A percentile compares a stretch with the other conserved stretches of the same genome.
phyloP scores from a whole-genome alignment of 192 early-diverging fungal species.

The Globomyces pollinis-pini region DNA sequence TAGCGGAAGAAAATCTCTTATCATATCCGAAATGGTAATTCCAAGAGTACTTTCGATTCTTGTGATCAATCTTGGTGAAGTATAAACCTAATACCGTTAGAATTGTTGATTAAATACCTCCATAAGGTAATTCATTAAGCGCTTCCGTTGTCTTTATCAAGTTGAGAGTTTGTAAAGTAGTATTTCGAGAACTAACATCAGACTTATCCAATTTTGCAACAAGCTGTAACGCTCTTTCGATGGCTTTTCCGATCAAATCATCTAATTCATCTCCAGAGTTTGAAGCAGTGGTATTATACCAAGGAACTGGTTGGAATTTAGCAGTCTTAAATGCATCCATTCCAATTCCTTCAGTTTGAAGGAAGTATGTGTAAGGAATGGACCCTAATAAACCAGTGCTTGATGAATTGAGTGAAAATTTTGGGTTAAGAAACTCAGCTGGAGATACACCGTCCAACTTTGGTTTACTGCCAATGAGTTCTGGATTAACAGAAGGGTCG shows the following conservation, averaged over 20 bases:
- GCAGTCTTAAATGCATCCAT: conserved; percentile 20
- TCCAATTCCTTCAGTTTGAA: conserved; percentile 21
- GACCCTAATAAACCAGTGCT: conserved; percentile 27
- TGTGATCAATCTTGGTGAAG: conserved; percentile 17
- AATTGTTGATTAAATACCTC: too few species aligned
- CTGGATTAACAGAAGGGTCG: not conserved
- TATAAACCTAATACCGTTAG: too few species aligned
- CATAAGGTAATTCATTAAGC: conserved; percentile 21
- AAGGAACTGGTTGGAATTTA: conserved; percentile 26
- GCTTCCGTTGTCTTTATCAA: not conserved
- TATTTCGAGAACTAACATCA: not conserved
- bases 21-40: conserved; percentile 33
- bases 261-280: conserved; percentile 18
- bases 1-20: conserved; percentile 27
- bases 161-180: not conserved
- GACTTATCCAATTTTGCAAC: conserved; percentile 32
- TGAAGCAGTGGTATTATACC: conserved; percentile 14
- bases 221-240: conserved; percentile 16
- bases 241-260: conserved; percentile 7
- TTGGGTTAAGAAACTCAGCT: not conserved
- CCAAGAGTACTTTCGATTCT: conserved; percentile 11
- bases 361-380: conserved; percentile 24
- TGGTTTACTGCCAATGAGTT: not conserved
- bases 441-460: not conserved
- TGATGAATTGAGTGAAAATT: not conserved